Conservation (phyloP, 371 early-diverging fungal species). For the Zychaea mexicana region DNA sequence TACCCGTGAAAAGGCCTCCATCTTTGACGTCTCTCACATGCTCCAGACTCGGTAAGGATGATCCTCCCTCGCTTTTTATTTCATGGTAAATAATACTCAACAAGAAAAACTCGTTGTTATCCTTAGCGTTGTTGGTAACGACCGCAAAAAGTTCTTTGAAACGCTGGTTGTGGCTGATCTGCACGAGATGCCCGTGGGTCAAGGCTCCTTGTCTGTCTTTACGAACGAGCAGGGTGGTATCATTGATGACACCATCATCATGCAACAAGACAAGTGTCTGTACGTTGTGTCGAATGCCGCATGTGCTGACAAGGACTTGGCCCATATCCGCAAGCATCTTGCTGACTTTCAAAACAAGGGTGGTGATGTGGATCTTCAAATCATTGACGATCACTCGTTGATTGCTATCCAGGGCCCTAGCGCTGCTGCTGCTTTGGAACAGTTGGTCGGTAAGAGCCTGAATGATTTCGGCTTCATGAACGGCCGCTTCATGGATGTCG, state of each 20-base stretch:
- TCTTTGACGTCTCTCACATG: slow-evolving; percentile 99
- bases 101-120: too few species aligned
- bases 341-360: slow-evolving; percentile 81
- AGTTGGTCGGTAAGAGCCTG: slow-evolving; percentile 57
- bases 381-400: slow-evolving; percentile 84
- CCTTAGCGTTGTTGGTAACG: slow-evolving; percentile 84
- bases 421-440: slow-evolving; percentile 64
- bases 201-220: slow-evolving; percentile 89
- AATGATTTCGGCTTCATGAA: slow-evolving; percentile 89
- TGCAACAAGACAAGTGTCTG: slow-evolving; percentile 79
- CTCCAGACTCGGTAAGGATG: slow-evolving; percentile 91
- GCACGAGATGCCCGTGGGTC: slow-evolving; percentile 75
- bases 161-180: slow-evolving; percentile 88
- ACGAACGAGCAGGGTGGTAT: slow-evolving; percentile 97
- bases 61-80: too few species aligned
- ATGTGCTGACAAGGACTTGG: slow-evolving; percentile 95
- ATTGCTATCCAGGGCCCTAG: slow-evolving; percentile 93
- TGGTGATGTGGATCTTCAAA: slow-evolving; percentile 84
- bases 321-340: slow-evolving; percentile 82
- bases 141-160: slow-evolving; percentile 89
- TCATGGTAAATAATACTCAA: too few species aligned
- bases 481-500: slow-evolving; percentile 70
- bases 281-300: slow-evolving; percentile 98
- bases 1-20: slow-evolving; percentile 88
- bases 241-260: slow-evolving; percentile 96